phyloP scores from a whole-genome alignment of 108 stramenopile species.

The Fragilaria crotonensis region DNA sequence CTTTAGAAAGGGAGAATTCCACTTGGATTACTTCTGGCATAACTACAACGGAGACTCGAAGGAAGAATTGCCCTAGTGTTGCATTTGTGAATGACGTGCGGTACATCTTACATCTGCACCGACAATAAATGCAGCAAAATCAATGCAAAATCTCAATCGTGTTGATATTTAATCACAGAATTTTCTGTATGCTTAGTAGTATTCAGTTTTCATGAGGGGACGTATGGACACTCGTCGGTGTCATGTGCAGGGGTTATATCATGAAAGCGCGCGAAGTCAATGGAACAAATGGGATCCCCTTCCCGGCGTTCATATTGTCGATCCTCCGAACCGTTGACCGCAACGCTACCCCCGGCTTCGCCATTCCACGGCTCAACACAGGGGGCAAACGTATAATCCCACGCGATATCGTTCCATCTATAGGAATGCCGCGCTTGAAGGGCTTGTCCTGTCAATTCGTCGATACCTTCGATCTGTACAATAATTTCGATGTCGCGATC shows the following conservation, averaged over 20 bases:
- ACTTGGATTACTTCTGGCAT: slow-evolving; percentile 46
- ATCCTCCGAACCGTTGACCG: not conserved
- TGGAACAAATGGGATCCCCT: slow-evolving; percentile 14
- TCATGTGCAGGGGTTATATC: slow-evolving; percentile 35
- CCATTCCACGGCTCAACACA: slow-evolving; percentile 23
- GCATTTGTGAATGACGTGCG: no score
- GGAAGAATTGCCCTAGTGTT: no score
- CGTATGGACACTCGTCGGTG: slow-evolving; percentile 19
- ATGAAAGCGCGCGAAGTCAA: slow-evolving; percentile 75
- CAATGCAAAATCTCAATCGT: no score
- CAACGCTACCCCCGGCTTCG: slow-evolving; percentile 7
- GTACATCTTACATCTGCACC: no score
- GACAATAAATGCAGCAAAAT: no score
- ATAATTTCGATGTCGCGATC: slow-evolving; percentile 92
- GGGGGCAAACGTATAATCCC: slow-evolving; percentile 79
- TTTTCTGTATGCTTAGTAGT: no score
- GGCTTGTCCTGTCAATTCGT: slow-evolving; percentile 80
- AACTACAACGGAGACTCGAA: no score
- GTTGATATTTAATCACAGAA: no score
- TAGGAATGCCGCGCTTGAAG: slow-evolving; percentile 94
- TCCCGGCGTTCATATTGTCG: not conserved
- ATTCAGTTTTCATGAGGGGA: no score
- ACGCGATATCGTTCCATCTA: slow-evolving; percentile 64
- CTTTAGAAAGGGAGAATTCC: slow-evolving; percentile 63
- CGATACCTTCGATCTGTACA: slow-evolving; percentile 92